Conservation (phyloP, 2,329 filamentous ascomycete species). For the Fusarium duplospermum region DNA sequence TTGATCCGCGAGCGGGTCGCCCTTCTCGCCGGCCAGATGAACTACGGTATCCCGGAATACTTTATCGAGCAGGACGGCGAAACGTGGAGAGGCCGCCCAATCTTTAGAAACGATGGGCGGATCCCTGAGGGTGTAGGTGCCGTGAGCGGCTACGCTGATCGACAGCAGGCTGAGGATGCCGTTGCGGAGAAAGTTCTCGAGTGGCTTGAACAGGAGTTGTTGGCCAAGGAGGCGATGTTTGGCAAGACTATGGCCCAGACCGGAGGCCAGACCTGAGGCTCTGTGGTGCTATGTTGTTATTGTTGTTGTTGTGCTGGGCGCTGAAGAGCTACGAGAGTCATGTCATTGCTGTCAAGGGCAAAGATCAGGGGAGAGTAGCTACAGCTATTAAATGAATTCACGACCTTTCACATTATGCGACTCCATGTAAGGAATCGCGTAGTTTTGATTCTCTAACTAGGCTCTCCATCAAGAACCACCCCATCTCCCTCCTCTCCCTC, state of each 20-base stretch:
- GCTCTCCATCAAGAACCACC: constrained; percentile 17
- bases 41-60: constrained; percentile 51
- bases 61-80: constrained; percentile 37
- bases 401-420: background rate
- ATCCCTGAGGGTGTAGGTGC: constrained; percentile 49
- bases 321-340: background rate
- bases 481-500: constrained; percentile 50
- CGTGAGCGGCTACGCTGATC: constrained; percentile 50
- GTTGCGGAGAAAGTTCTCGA: constrained; percentile 55
- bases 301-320: background rate
- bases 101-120: constrained; percentile 47
- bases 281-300: background rate
- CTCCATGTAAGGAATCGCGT: background rate
- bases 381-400: background rate
- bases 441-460: background rate
- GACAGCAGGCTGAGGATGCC: constrained; percentile 50
- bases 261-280: background rate
- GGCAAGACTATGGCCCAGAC: background rate
- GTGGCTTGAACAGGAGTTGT: constrained; percentile 48
- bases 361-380: background rate
- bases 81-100: constrained; percentile 52
- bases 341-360: background rate
- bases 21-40: constrained; percentile 49
- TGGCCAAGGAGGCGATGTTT: constrained; percentile 10
- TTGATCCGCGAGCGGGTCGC: constrained; percentile 45